Conservation (phyloP, 441 rosid species). For the Adansonia madagascariensis region DNA sequence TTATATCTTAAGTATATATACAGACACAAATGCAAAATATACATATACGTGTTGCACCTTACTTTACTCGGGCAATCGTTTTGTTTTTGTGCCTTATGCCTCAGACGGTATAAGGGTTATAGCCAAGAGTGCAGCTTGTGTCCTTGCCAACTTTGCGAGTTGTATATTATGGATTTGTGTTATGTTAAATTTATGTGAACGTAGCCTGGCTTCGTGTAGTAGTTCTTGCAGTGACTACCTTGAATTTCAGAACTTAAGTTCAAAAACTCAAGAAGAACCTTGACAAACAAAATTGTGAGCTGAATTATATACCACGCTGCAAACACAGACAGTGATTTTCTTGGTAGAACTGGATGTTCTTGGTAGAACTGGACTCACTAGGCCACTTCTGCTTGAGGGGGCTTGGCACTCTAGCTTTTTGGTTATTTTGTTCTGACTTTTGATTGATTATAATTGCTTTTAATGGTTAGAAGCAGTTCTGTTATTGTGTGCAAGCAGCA, state of each 20-base stretch:
- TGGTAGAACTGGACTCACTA: not conserved
- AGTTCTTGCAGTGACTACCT: not conserved
- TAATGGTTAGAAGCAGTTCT: constrained; percentile 4
- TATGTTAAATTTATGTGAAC: not conserved
- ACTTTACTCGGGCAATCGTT: not conserved
- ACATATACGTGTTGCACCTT: not conserved
- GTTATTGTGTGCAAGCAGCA: not conserved
- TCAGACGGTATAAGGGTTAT: not conserved
- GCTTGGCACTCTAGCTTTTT: not conserved
- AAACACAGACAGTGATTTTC: not conserved
- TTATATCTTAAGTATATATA: no score
- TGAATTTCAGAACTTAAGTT: not conserved
- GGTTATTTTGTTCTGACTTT: not conserved
- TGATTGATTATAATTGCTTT: not conserved
- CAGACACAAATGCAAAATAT: no score
- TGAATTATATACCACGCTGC: not conserved
- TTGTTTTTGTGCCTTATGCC: no score
- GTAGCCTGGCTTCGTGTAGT: not conserved
- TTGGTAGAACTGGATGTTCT: not conserved
- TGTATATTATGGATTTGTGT: not conserved
- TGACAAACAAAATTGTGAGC: not conserved
- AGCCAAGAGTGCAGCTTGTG: not conserved
- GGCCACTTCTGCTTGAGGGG: not conserved
- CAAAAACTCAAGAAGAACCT: not conserved
- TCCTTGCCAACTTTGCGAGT: not conserved